These are phyloP conservation scores for Colletotrichum tanaceti DNA, from an alignment of 2,329 filamentous ascomycete genomes.

Conservation along the genomic window DNA sequence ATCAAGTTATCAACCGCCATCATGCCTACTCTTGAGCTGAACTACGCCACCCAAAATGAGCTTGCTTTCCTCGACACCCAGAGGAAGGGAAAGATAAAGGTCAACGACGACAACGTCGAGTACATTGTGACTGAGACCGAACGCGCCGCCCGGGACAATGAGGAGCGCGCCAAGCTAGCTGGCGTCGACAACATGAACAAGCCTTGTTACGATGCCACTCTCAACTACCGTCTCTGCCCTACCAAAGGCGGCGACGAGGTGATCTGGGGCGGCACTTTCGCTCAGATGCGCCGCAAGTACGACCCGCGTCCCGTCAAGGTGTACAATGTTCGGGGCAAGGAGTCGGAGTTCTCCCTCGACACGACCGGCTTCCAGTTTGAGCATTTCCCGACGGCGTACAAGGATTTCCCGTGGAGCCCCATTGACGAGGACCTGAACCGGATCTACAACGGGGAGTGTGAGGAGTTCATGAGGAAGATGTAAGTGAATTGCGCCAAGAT, in stretches of 20 bases:
- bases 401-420: constrained; percentile 21
- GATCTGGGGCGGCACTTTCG: constrained; percentile 32
- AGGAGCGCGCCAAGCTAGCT: constrained; percentile 25
- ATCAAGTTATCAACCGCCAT: neutral
- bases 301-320: constrained; percentile 13
- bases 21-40: constrained; percentile 30
- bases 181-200: constrained; percentile 1
- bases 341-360: constrained; percentile 15
- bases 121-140: constrained; percentile 7
- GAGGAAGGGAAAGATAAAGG: constrained; percentile 3
- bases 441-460: constrained; percentile 8
- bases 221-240: constrained; percentile 26
- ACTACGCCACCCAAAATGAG: constrained; percentile 24
- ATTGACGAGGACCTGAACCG: constrained; percentile 24
- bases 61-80: constrained; percentile 27
- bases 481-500: neutral
- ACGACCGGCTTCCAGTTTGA: constrained; percentile 24
- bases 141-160: constrained; percentile 2
- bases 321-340: constrained; percentile 19
- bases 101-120: constrained; percentile 14
- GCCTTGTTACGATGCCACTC: constrained; percentile 1
- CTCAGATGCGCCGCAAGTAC: constrained; percentile 26
- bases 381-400: constrained; percentile 19
- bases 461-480: constrained; percentile 23
- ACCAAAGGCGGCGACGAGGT: constrained; percentile 25